These are phyloP conservation scores for Pythium rhizo-oryzae DNA, from an alignment of 352 stramenopile genomes.

Conservation along the genomic window DNA sequence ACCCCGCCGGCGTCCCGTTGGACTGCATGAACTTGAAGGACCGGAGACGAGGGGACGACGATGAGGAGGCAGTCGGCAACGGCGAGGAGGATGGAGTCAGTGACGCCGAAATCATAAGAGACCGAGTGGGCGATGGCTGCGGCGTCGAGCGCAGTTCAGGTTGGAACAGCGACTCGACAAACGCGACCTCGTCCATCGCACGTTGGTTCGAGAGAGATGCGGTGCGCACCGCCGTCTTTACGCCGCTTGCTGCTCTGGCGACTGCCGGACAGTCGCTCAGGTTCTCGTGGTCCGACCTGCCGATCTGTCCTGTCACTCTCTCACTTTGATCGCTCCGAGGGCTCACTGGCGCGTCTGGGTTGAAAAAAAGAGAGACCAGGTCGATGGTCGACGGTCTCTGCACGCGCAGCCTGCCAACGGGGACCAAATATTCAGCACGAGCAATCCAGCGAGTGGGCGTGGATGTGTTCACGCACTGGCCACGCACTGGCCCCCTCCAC, in stretches of 20 bases:
- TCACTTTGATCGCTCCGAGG: background rate
- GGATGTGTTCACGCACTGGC: background rate
- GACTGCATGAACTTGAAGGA: constrained; percentile 11
- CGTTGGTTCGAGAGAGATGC: background rate
- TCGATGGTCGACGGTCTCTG: background rate
- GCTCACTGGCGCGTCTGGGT: constrained; percentile 2
- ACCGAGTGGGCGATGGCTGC: constrained; percentile 20
- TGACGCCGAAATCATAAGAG: constrained; percentile 23
- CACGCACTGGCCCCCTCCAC: background rate
- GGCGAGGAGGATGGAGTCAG: constrained; percentile 1
- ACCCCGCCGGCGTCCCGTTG: constrained; percentile 8
- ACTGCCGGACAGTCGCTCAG: background rate
- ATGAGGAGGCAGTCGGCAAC: background rate
- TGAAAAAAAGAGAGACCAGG: background rate
- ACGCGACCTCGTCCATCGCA: constrained; percentile 67
- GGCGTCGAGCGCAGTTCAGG: constrained; percentile 48
- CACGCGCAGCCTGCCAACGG: background rate
- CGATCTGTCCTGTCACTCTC: background rate
- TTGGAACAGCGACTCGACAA: constrained; percentile 67
- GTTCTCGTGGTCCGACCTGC: background rate
- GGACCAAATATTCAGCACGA: background rate
- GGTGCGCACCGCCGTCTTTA: background rate
- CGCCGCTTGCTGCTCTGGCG: background rate
- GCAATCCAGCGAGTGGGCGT: background rate
- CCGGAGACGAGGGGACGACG: constrained; percentile 11